Evolutionary conservation across 163 green algal species (phyloP), one percentile per base, ranked within the genome.

Genomic region (Picocystis sp.): DNA sequence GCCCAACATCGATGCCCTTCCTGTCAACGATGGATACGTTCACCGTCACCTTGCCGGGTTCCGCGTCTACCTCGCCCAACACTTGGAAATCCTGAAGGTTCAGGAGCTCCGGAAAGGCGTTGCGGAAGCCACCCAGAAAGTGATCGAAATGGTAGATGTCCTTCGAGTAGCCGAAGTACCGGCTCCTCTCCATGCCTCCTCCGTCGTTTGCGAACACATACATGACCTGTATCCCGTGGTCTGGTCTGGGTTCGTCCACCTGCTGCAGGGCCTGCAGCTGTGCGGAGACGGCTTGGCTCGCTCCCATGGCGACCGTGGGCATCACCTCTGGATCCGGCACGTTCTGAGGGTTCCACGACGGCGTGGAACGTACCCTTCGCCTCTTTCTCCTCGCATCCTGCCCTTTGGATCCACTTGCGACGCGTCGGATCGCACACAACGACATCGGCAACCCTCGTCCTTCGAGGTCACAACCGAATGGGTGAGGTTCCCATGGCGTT

Each of bases 341-440:
- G 38, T 68, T 68, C 55, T 58, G 57, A 6, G 57, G 63, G 38
- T 66, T 66, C 35, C 63, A 48, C 55, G 54, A 65, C n/a, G 65
- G 47, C n/a, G 56, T 55, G 1, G 64, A 19, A 48, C 29, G 29
- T 8, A 38, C 62, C 62, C 51, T 64, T 69, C 14, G 34, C 53
- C 2, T 52, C 62, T 25, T 70, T 70, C 51, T 70, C 62, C 41
- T 70, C 29, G 5, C 29, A 8, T 38, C 29, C 29, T 8, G 3
- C 29, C 3, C 29, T 8, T 38, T 8, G 29, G 29, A 38, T 38
- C 5, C 5, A 38, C 29, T 11, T 8, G 29, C 29, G 29, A 38
- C 29, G 29, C 8, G 29, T 8, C 8, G 3, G 29, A 8, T 8
- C 5, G 8, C 29, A 8, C 29, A 8, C 29, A 3, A 38, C 29